Base-by-base conservation (phyloP, 176 grass and related monocot species). In the Luzula sylvatica region DNA sequence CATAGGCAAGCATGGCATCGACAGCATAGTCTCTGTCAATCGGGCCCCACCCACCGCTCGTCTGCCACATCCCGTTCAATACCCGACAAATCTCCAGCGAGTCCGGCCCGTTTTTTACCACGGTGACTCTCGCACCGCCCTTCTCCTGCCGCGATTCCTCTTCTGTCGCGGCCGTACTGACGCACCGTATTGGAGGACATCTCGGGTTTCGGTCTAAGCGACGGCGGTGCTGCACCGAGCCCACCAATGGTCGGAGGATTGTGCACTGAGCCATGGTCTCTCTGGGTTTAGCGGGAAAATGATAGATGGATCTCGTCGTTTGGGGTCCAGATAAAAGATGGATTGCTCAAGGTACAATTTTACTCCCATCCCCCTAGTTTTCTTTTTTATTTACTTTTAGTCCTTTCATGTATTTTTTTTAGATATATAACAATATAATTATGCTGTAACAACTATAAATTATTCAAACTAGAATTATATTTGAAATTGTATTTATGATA, bases 51-150 rank as follows among this genome's bases (percentile, higher is more conserved):
- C 77, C 81, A 23, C 80, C 84, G 63, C 80, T 86, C 7, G 81
- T 96, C 63, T 96, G 90, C 84, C 84, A 89, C 90, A 96, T 96
- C 18, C 90, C 90, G 38, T 96, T 96, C 62, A 96, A 78, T 53
- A 96, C 90, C 30, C 84, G 71, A 74, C 90, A 89, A 66, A 96
- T 96, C 30, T 72, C 53, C 73, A 89, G 71, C 11, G 73, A 70
- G 61, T 79, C 90, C 32, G 59, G 57, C 26, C 80, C 50, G 54
- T 64, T 82, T 30, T 61, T 76, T 14, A 96, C 58, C 1, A 61
- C 72, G 20, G 30, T 42, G 8, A 59, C 65, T 53, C 58, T 74
- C n/a, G 7, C 49, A 28, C 5, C 65, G 38, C 53, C 28, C 78
- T 58, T 69, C 62, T 23, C 61, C 21, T 18, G 44, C 38, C 32